Evolutionary conservation across 345 rosid genomes (phyloP).

Genomic region (Hibiscus trionum): DNA sequence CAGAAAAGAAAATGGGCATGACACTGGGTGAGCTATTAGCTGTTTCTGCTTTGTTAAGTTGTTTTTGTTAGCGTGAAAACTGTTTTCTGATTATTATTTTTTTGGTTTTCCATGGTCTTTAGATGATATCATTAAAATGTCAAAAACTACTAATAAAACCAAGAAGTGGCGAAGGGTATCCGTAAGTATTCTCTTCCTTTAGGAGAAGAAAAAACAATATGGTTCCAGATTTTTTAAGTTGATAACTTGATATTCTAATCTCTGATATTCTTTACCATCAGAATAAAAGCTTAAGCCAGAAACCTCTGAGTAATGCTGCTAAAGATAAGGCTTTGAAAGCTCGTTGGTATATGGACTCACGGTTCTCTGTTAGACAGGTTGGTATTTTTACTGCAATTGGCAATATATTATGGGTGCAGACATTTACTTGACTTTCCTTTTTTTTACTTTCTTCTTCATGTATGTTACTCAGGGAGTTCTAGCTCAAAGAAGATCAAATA

Average conservation of each 20-base stretch:
- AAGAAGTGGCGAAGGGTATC: conserved; percentile 48
- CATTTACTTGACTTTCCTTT: not conserved
- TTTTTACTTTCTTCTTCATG: not conserved
- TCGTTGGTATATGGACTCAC: conserved; percentile 47
- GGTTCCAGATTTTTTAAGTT: not conserved
- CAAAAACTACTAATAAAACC: conserved; percentile 38
- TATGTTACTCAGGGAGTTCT: conserved; percentile 53
- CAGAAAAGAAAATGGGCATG: conserved; percentile 89
- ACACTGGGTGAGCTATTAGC: conserved; percentile 44
- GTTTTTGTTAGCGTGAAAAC: not conserved
- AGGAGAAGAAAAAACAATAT: not conserved
- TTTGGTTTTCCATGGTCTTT: not conserved
- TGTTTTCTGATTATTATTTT: not conserved
- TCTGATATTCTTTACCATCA: conserved; percentile 18
- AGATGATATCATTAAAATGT: conserved; percentile 88
- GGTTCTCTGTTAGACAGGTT: conserved; percentile 80
- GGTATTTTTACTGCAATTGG: not conserved
- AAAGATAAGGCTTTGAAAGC: conserved; percentile 40
- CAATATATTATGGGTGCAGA: not conserved
- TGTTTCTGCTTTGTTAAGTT: not conserved
- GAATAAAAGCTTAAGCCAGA: conserved; percentile 64
- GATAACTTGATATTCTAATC: not conserved
- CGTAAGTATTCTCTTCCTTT: conserved; percentile 28
- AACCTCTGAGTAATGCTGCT: conserved; percentile 26
- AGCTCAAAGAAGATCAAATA: conserved; percentile 68